Conservation (phyloP, 139 green algal species). For the Spirogloea muscicola region DNA sequence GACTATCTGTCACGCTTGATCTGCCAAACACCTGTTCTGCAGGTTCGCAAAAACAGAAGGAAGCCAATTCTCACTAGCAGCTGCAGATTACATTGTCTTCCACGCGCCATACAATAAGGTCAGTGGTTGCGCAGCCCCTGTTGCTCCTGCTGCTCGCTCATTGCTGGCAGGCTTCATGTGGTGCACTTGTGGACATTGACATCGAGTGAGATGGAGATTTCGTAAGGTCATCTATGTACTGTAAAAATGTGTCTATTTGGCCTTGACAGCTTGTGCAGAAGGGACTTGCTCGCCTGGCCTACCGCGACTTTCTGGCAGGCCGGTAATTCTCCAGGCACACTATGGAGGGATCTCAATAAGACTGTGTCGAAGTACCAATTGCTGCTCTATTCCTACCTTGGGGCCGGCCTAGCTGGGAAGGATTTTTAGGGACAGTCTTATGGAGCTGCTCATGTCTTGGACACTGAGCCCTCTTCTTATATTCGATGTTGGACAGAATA, state of each 20-base stretch:
- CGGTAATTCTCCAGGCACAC: too few relatives aligned
- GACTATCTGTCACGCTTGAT: background rate
- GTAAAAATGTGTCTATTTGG: too few relatives aligned
- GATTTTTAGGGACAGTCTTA: too few relatives aligned
- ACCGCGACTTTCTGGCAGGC: slow-evolving; percentile 68
- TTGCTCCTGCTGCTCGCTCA: background rate
- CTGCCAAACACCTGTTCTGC: slow-evolving; percentile 14
- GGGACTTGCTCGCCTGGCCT: slow-evolving; percentile 60
- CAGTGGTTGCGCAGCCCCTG: background rate
- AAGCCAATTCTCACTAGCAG: slow-evolving; percentile 36
- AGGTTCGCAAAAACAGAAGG: slow-evolving; percentile 36
- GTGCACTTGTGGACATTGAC: background rate
- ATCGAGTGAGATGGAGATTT: too few relatives aligned
- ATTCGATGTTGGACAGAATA: background rate
- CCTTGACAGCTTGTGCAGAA: slow-evolving; percentile 67
- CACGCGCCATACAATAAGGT: slow-evolving; percentile 75
- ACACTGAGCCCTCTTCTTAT: background rate
- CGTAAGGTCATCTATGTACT: too few relatives aligned
- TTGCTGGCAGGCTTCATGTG: background rate
- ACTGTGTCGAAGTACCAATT: too few relatives aligned
- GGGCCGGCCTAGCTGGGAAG: too few relatives aligned
- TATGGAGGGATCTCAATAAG: slow-evolving; percentile 20
- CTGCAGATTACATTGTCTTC: slow-evolving; percentile 57
- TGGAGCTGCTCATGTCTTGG: too few relatives aligned
- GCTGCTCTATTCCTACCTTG: too few relatives aligned